A percentile compares a stretch with the other conserved stretches of the same genome.
Conservation (phyloP, 345 rosid species). For the Nephelium lappaceum region DNA sequence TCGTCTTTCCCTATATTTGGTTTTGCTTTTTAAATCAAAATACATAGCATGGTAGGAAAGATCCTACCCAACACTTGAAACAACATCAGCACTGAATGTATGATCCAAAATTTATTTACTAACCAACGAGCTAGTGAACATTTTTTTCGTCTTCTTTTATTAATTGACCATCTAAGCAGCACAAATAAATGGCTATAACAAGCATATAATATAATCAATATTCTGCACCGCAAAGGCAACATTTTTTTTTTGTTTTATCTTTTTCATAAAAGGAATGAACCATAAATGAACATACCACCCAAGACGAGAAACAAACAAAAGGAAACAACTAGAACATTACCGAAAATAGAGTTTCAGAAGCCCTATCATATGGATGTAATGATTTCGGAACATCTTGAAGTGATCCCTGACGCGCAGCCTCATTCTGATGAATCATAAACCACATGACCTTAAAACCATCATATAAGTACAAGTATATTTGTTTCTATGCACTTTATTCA, state of each 20-base stretch:
- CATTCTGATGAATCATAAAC: conserved; percentile 44
- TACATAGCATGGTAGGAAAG: neutral
- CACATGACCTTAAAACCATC: conserved; percentile 11
- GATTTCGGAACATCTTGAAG: conserved; percentile 66
- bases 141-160: conserved; percentile 1
- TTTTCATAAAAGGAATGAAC: neutral
- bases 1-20: neutral
- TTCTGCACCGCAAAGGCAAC: neutral
- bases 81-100: neutral
- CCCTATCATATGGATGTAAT: conserved; percentile 81
- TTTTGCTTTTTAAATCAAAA: neutral
- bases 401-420: conserved; percentile 40
- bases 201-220: neutral
- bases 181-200: neutral
- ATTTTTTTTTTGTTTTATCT: neutral
- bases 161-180: neutral
- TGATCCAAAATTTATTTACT: neutral
- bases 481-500: conserved; percentile 7
- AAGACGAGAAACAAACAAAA: conserved; percentile 11
- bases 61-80: conserved; percentile 5
- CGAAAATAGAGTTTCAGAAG: conserved; percentile 82
- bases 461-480: neutral
- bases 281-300: conserved; percentile 1
- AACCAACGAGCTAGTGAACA: conserved; percentile 1
- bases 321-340: conserved; percentile 42